Evolutionary conservation across 2,329 filamentous ascomycete species (phyloP), one percentile per base, ranked within the genome.

Genomic region (Pseudocercospora musae): DNA sequence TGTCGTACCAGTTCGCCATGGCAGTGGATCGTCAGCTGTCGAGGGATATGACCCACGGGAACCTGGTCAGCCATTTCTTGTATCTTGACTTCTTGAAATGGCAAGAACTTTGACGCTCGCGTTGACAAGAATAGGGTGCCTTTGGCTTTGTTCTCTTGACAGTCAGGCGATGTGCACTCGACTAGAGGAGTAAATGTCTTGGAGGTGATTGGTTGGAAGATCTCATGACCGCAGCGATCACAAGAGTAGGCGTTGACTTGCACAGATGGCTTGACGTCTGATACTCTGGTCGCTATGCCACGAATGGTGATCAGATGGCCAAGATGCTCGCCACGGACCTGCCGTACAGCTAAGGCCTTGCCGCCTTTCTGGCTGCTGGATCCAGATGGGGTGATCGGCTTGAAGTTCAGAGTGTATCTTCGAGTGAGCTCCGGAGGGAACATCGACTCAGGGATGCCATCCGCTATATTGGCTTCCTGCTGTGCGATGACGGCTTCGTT

Each of bases 41-140:
- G 87, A 31, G 95, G 95, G 71, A 99, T 99, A 75, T 99, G 95
- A 56, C 95, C 95, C 67, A 99, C 96, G 7, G 95, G 95, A 0
- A 99, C 95, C 77, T 99, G 95, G 75, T 99, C 95, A n/a, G 95
- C 92, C 87, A 98, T 91, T 76, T 99, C 95, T 78, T 99, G 95
- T 60, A 99, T 92, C 80, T 98, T 98, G 78, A 98, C 87, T 78
- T 99, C 95, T 77, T 99, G 95, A 81, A 99, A 99, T 3, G 95
- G 92, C 72, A 96, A 80, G 74, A 98, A 99, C 73, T 98, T 99
- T 57, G 93, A 97, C 0, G 94, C 95, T 71, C 95, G 86, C n/a
- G 93, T 96, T 0, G 94, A 97, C 40, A 96, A 87, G 76, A 96
- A 94, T 42, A 99, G 84, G 76, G 97, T 92, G 18, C 95, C 95